phyloP scores from a whole-genome alignment of 2,329 filamentous ascomycete genomes.

The Aspergillus pseudoterreus region DNA sequence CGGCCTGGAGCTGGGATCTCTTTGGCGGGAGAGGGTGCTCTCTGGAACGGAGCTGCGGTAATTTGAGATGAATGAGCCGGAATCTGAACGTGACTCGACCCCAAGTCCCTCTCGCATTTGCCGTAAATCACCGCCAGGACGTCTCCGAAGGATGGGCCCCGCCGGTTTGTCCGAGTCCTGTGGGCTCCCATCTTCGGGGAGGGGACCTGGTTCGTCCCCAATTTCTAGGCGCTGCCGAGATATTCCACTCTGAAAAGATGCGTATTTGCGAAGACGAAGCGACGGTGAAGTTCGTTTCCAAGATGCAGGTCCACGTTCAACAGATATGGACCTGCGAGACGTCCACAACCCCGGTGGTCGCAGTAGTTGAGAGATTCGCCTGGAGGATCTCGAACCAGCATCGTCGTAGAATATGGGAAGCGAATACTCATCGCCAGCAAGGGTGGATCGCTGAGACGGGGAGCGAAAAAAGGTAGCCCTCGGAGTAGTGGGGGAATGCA shows the following conservation, averaged over 20 bases:
- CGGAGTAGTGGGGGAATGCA: conserved; percentile 9
- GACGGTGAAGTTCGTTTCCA: conserved; percentile 29
- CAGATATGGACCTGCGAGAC: conserved; percentile 26
- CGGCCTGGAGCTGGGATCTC: conserved; percentile 19
- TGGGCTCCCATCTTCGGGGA: conserved; percentile 11
- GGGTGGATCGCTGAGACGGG: conserved; percentile 20
- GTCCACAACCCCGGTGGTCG: conserved; percentile 15
- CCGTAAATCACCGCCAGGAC: conserved; percentile 71
- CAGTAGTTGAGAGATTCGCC: conserved; percentile 12
- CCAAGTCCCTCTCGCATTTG: conserved; percentile 65
- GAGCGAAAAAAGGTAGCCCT: conserved; percentile 15
- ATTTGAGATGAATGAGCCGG: conserved; percentile 35
- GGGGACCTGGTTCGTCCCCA: conserved; percentile 21
- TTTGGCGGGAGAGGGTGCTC: conserved; percentile 13
- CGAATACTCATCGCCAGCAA: conserved; percentile 23
- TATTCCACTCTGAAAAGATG: conserved; percentile 43
- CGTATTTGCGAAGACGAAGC: conserved; percentile 41
- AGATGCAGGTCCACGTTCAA: conserved; percentile 20
- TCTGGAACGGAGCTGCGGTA: conserved; percentile 27
- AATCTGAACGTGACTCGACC: conserved; percentile 43
- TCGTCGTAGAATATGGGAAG: conserved; percentile 29
- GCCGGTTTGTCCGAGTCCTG: conserved; percentile 14
- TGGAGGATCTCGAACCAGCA: conserved; percentile 8
- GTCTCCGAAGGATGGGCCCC: conserved; percentile 61
- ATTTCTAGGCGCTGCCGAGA: conserved; percentile 27